Conservation (phyloP, 208 protist genomes). For the Acanthamoeba royreba region DNA sequence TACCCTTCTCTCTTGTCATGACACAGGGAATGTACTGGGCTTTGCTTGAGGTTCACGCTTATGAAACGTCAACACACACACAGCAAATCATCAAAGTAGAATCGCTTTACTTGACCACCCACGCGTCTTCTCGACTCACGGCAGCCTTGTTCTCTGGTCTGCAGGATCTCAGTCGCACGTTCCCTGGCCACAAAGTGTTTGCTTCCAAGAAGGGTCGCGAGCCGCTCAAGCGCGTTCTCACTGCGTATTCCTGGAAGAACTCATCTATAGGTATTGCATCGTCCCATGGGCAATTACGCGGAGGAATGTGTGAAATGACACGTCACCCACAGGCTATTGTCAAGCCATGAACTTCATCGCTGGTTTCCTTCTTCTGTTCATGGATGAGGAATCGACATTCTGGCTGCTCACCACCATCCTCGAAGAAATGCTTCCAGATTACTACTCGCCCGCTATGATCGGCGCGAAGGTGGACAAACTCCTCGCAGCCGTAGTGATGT, state of each 20-base stretch:
- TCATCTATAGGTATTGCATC: background rate
- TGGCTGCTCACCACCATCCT: conserved; percentile 3
- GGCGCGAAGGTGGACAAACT: background rate
- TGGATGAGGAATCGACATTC: conserved; percentile 8
- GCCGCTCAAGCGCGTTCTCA: conserved; percentile 15
- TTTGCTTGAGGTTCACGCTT: background rate
- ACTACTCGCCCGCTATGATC: conserved; percentile 46
- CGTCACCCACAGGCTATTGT: background rate
- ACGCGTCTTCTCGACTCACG: too few relatives aligned
- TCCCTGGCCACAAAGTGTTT: conserved; percentile 28
- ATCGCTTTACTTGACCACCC: too few relatives aligned
- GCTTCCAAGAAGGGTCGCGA: background rate
- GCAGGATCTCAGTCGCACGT: background rate
- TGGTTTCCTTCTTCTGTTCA: background rate
- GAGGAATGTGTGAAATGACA: background rate
- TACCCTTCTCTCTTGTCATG: background rate
- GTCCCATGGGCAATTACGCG: background rate
- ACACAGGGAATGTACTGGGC: conserved; percentile 35
- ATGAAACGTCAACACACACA: background rate
- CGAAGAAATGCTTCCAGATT: conserved; percentile 41
- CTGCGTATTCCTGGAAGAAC: conserved; percentile 32
- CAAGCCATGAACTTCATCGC: conserved; percentile 6
- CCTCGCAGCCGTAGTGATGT: too few relatives aligned
- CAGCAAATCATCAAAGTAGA: conserved; percentile 13
- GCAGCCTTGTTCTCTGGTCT: background rate